Percentiles rank a stretch among this genome's conserved stretches.
Conservation (phyloP, 441 rosid genomes). For the Adansonia madagascariensis region DNA sequence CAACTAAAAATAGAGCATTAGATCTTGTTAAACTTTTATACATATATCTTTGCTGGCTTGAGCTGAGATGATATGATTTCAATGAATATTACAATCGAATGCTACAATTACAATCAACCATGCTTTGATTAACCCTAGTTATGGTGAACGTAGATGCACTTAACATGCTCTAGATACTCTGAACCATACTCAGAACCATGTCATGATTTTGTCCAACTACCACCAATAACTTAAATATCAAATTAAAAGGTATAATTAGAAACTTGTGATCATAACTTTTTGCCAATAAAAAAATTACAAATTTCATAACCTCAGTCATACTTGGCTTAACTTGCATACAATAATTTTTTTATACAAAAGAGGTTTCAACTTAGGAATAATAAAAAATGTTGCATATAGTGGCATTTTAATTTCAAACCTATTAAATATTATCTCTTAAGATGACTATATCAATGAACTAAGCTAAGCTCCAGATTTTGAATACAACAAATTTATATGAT, state of each 20-base stretch:
- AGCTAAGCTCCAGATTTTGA: too few species aligned
- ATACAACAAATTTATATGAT: too few species aligned
- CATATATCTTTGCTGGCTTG: background rate
- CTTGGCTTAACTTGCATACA: too few species aligned
- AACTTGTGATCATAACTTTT: background rate
- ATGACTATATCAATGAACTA: too few species aligned
- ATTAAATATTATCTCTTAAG: too few species aligned
- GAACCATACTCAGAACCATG: background rate
- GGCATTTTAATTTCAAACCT: too few species aligned
- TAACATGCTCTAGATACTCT: background rate
- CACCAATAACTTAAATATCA: background rate
- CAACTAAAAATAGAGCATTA: too few species aligned
- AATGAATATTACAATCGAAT: background rate
- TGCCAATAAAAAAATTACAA: background rate
- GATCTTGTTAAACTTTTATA: too few species aligned
- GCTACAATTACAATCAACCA: background rate
- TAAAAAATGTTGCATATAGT: too few species aligned
- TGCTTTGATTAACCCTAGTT: background rate
- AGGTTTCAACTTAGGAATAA: too few species aligned
- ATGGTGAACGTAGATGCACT: background rate
- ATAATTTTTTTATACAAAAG: too few species aligned
- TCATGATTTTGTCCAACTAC: background rate
- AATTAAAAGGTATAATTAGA: background rate
- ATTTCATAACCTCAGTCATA: too few species aligned
- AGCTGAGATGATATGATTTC: background rate